Base-by-base conservation (phyloP, 371 early-diverging fungal species). In the Zychaea mexicana region DNA sequence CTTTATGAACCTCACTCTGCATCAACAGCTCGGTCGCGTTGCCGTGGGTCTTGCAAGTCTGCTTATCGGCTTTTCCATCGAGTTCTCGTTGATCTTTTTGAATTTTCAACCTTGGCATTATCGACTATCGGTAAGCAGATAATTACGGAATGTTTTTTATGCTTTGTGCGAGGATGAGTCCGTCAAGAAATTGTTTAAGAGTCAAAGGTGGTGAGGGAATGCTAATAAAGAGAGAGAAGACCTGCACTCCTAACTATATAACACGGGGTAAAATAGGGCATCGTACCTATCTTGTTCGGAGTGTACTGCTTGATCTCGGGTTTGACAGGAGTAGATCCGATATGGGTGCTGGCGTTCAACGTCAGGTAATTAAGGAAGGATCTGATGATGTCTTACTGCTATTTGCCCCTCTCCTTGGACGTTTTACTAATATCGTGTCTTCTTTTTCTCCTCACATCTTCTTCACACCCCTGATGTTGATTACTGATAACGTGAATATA, bases 61-160 rank as follows among this genome's bases (percentile, higher is more conserved):
- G 12, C 74, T 86, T 36, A 21, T 87, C 33, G 89, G 86, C 0
- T 85, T 89, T 60, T 72, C 85, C 1, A 55, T 83, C 0, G 84
- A 83, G 54, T 68, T 89, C 55, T 77, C 81, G 59, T 67, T 88
- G 62, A 85, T 89, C 28, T 88, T 89, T 63, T 68, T 87, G 57
- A 76, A 86, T 66, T 65, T 78, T 19, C 72, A 67, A 39, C 84
- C 86, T 10, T 79, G 82, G 67, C 74, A 76, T 27, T 55, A 72
- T 17, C 70, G 88, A 28, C 64, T 83, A 42, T 88, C 85, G 86
- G 88, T 88, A 82, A 71, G 67, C 33, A 54, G 52, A 5, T 6
- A 10, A 49, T 42, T 42, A 15, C 1, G 15, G 15, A 8, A 36
- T 36, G 10, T 10, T 10, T 36, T 36, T 10, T 15, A 42, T 42